A percentile compares a stretch with the other conserved stretches of the same genome.
phyloP scores from a whole-genome alignment of 768 basidiomycete genomes.

The Strobilomyces echinocephalus region DNA sequence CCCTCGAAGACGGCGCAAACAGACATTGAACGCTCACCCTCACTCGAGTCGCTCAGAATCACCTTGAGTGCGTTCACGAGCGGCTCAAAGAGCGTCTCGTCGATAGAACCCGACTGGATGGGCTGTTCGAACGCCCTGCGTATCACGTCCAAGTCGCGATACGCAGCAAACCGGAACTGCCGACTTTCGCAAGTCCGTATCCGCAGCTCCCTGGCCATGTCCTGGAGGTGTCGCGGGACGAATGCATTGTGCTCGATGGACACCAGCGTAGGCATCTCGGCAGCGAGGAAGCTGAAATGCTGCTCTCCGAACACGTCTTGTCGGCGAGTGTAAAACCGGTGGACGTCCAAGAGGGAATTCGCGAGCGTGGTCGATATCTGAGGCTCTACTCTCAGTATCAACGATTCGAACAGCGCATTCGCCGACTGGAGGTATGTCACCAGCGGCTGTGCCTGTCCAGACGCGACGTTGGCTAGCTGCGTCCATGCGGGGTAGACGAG shows the following conservation, averaged over 20 bases:
- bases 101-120: slow-evolving; percentile 44
- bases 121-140: slow-evolving; percentile 64
- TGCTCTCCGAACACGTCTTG: slow-evolving; percentile 63
- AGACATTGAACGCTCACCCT: slow-evolving; percentile 38
- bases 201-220: slow-evolving; percentile 49
- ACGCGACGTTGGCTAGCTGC: slow-evolving; percentile 41
- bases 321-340: slow-evolving; percentile 64
- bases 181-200: slow-evolving; percentile 53
- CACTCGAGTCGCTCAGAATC: slow-evolving; percentile 60
- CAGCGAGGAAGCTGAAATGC: slow-evolving; percentile 60
- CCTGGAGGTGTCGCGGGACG: slow-evolving; percentile 47
- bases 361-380: slow-evolving; percentile 36
- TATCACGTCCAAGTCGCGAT: slow-evolving; percentile 68
- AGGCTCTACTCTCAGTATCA: slow-evolving; percentile 54
- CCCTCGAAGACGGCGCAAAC: background rate
- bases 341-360: slow-evolving; percentile 56
- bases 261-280: slow-evolving; percentile 64
- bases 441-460: slow-evolving; percentile 37
- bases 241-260: slow-evolving; percentile 59
- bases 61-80: slow-evolving; percentile 63
- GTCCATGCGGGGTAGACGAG: slow-evolving; percentile 79
- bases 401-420: slow-evolving; percentile 54
- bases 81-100: slow-evolving; percentile 53
- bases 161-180: slow-evolving; percentile 73
- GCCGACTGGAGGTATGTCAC: slow-evolving; percentile 56